Evolutionary conservation across 106 monocot species (phyloP).

Genomic region (Platanthera guangdongensis): DNA sequence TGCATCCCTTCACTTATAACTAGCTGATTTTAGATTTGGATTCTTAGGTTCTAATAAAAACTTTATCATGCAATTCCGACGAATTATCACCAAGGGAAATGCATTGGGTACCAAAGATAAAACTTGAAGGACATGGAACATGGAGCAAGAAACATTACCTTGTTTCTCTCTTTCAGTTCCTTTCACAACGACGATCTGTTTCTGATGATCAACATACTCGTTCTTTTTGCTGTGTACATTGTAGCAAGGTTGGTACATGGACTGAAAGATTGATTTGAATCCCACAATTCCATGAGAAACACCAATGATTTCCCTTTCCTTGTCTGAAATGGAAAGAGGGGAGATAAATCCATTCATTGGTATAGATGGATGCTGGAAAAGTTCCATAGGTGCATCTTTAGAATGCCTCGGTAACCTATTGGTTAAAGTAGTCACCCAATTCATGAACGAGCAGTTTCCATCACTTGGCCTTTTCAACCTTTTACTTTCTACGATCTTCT

Average conservation of each 20-base stretch:
- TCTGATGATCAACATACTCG: slow-evolving; percentile 4
- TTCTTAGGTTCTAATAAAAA: background rate
- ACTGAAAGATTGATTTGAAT: slow-evolving; percentile 45
- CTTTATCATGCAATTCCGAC: background rate
- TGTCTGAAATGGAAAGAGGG: slow-evolving; percentile 6
- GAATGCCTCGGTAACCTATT: slow-evolving; percentile 18
- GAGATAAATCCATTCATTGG: slow-evolving; percentile 1
- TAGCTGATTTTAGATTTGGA: too few relatives aligned
- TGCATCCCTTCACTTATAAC: too few relatives aligned
- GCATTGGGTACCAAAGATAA: background rate
- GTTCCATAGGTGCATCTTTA: slow-evolving; percentile 12
- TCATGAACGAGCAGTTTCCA: slow-evolving; percentile 47
- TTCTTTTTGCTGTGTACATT: background rate
- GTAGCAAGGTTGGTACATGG: slow-evolving; percentile 26
- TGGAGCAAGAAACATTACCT: background rate
- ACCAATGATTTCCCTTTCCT: background rate
- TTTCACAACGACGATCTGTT: slow-evolving; percentile 14
- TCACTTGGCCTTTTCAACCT: slow-evolving; percentile 21
- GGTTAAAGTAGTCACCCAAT: slow-evolving; percentile 57
- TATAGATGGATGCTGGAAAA: slow-evolving; percentile 12
- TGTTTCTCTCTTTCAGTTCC: background rate
- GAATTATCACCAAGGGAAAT: background rate
- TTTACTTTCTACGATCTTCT: slow-evolving; percentile 22
- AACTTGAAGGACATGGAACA: background rate
- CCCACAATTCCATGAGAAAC: slow-evolving; percentile 16